Evolutionary conservation across 768 basidiomycete genomes (phyloP), one percentile per base, ranked within the genome.

Genomic region (Suillus discolor): DNA sequence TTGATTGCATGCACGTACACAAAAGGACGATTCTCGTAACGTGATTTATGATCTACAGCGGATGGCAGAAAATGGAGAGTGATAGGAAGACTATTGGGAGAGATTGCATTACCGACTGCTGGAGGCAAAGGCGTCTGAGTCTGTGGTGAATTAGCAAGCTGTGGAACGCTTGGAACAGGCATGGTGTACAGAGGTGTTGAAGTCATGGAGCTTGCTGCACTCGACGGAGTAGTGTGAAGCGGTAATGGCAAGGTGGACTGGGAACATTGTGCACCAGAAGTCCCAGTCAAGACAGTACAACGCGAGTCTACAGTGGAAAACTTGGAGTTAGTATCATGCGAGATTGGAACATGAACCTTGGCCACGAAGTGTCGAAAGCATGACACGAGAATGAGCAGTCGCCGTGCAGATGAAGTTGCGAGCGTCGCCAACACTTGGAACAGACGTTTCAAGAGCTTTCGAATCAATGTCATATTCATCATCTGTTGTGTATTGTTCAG

Each of bases 401-500:
- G 38, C 18, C 20, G 59, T 12, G 59, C 59, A 28, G 41, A 28
- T 31, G 59, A 60, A 13, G 59, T 42, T 12, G 39, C 12, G 20
- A 42, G 59, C 28, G 59, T 25, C 18, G 25, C 3, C 39, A 60
- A 42, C 6, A 31, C 41, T 60, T 60, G 59, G 18, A 28, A 13
- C 59, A 60, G 41, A 31, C 16, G 41, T 28, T 60, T 60, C 25
- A 60, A 60, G 39, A 60, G 59, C 41, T 18, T 42, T 31, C 18
- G 41, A 20, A 60, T 42, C 16, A 60, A 12, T 4, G 18, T 31
- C 23, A 12, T 18, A 18, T 13, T 42, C 25, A 18, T 20, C 59
- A 60, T 60, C 25, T 6, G 23, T 41, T 9, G 23, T 18, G 5
- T 55, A 18, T 34, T 55, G 11, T 54, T 54, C 31, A 20, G 53